phyloP scores from a whole-genome alignment of 139 green algal genomes.

The Astrephomene gubernaculifera region DNA sequence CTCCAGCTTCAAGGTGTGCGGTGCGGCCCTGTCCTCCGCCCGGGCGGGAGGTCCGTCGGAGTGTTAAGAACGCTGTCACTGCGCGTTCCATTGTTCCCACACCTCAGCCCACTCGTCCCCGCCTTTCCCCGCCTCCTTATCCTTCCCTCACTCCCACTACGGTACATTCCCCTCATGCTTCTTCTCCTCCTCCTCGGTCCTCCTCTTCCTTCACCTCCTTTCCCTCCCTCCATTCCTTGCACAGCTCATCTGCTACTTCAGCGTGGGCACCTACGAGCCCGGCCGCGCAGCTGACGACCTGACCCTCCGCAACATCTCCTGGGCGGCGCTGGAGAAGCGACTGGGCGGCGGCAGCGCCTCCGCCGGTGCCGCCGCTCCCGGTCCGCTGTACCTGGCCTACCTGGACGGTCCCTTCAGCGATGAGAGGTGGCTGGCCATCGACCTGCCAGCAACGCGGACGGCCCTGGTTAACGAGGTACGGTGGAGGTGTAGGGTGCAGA shows the following conservation, averaged over 20 bases:
- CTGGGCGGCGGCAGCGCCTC: neutral
- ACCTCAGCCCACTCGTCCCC: neutral
- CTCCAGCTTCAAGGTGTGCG: neutral
- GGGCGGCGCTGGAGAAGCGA: neutral
- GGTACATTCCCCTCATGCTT: too few species aligned
- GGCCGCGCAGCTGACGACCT: neutral
- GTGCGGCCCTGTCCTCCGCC: too few species aligned
- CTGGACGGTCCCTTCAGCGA: slow-evolving; percentile 18
- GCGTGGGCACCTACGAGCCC: slow-evolving; percentile 20
- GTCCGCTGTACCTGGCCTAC: slow-evolving; percentile 13
- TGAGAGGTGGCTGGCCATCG: slow-evolving; percentile 24
- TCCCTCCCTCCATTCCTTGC: too few species aligned
- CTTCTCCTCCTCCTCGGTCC: too few species aligned
- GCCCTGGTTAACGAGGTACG: neutral
- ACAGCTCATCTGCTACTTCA: slow-evolving; percentile 46
- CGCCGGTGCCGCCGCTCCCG: neutral
- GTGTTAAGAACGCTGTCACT: too few species aligned
- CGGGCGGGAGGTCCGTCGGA: too few species aligned
- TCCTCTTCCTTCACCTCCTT: too few species aligned
- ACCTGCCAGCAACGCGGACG: neutral
- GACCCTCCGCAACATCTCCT: neutral
- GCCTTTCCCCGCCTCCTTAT: neutral
- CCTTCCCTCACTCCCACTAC: too few species aligned
- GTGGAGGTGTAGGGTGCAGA: too few species aligned
- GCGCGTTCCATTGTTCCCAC: too few species aligned